Percentiles rank a stretch among this genome's conserved stretches.
Evolutionary conservation across 768 basidiomycete species (phyloP).

Genomic region (Cystobasidium tubakii): DNA sequence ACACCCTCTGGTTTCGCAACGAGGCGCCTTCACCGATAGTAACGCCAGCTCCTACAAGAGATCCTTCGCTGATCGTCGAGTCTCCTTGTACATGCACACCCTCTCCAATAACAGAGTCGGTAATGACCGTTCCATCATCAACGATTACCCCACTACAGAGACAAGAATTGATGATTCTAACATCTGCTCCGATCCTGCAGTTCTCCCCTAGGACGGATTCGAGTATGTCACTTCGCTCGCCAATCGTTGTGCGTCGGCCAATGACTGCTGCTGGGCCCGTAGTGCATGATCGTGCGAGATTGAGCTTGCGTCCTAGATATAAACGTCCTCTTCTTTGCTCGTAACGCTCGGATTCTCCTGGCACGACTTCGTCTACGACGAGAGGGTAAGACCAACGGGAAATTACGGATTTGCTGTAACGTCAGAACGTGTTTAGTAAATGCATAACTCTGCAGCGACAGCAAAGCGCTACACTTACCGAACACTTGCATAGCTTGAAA

Average conservation of each 20-base stretch:
- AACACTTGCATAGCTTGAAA: constrained; percentile 80
- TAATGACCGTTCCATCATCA: constrained; percentile 64
- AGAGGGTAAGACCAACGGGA: constrained; percentile 92
- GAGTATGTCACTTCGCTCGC: constrained; percentile 62
- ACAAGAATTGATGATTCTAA: constrained; percentile 58
- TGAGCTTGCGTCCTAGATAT: constrained; percentile 76
- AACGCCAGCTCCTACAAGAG: constrained; percentile 75
- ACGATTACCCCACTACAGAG: constrained; percentile 65
- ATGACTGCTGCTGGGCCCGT: constrained; percentile 76
- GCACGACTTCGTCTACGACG: constrained; percentile 88
- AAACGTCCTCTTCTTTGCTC: constrained; percentile 81
- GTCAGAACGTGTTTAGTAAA: neutral
- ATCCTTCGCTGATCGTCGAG: constrained; percentile 65
- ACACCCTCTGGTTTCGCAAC: constrained; percentile 48
- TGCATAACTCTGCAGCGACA: too few species aligned
- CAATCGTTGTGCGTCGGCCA: constrained; percentile 69
- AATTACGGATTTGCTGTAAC: constrained; percentile 76
- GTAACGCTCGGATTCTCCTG: constrained; percentile 65
- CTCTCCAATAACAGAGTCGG: constrained; percentile 72
- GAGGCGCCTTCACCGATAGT: constrained; percentile 66
- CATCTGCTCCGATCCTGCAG: constrained; percentile 48
- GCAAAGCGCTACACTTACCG: constrained; percentile 55
- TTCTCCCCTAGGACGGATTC: constrained; percentile 49
- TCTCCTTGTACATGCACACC: constrained; percentile 66
- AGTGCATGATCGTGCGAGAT: constrained; percentile 81